Conservation (phyloP, 164 flowering plant species). For the Tinospora cordifolia region DNA sequence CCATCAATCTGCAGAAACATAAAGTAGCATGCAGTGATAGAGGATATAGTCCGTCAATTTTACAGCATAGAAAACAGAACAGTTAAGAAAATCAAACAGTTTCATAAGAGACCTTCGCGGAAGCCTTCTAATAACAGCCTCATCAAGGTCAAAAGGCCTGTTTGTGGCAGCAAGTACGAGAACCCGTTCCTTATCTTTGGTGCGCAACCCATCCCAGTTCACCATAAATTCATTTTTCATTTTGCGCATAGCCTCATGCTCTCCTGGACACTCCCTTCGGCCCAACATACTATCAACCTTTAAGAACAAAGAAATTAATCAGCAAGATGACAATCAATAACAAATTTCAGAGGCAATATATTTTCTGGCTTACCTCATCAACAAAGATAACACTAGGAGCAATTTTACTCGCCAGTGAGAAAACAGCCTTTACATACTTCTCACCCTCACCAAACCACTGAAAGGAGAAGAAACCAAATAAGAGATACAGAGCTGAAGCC, state of each 20-base stretch:
- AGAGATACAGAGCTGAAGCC: not conserved
- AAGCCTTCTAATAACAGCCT: conserved; percentile 86
- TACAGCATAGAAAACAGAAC: not conserved
- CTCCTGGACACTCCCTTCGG: conserved; percentile 85
- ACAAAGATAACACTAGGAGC: conserved; percentile 92
- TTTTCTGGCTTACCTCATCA: conserved; percentile 64
- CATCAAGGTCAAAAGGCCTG: conserved; percentile 95
- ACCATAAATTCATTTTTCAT: conserved; percentile 99
- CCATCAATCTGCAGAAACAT: conserved; percentile 63
- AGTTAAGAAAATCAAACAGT: not conserved
- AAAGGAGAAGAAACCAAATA: conserved; percentile 1
- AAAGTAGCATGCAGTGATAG: conserved; percentile 1
- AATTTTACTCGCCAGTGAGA: conserved; percentile 92
- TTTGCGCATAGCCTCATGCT: conserved; percentile 96
- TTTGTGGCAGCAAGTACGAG: conserved; percentile 94
- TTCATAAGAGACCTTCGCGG: conserved; percentile 58
- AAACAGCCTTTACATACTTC: conserved; percentile 91
- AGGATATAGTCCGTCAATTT: not conserved
- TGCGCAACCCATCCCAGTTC: conserved; percentile 91
- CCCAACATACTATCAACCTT: conserved; percentile 99
- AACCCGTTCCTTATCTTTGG: conserved; percentile 85
- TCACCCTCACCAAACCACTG: conserved; percentile 99
- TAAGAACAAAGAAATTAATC: conserved; percentile 9
- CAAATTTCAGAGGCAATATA: not conserved
- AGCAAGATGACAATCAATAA: not conserved